These are phyloP conservation scores for Wickerhamiella slavikovae DNA, from an alignment of 805 yeast species.

Conservation along the genomic window DNA sequence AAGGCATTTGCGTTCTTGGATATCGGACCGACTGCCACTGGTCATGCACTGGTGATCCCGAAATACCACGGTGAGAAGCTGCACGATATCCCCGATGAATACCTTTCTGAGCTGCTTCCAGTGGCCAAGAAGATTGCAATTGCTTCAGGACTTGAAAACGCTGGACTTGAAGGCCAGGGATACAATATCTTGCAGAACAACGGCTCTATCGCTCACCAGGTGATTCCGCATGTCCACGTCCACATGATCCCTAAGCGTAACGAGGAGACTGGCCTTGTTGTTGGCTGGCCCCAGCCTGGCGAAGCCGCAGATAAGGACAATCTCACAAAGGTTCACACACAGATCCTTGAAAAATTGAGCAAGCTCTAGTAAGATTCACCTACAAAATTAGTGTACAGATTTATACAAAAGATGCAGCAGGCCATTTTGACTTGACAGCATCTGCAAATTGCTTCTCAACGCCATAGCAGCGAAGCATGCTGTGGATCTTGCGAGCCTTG, in stretches of 20 bases:
- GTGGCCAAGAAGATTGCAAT: conserved; percentile 69
- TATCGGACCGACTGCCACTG: conserved; percentile 78
- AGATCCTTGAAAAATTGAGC: conserved; percentile 25
- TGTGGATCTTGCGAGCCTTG: conserved; percentile 4
- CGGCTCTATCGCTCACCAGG: conserved; percentile 89
- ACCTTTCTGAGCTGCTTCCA: conserved; percentile 69
- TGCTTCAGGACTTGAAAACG: conserved; percentile 33
- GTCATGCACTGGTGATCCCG: conserved; percentile 80
- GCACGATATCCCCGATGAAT: conserved; percentile 84
- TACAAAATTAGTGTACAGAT: background rate
- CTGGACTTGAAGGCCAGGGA: conserved; percentile 43
- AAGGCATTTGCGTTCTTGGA: conserved; percentile 67
- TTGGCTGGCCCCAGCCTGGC: conserved; percentile 87
- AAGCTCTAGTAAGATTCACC: background rate
- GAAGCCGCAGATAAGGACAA: conserved; percentile 43
- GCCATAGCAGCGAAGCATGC: conserved; percentile 6
- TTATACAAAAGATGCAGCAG: conserved; percentile 5
- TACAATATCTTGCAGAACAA: conserved; percentile 86
- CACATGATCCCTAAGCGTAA: conserved; percentile 84
- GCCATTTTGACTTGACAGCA: conserved; percentile 7
- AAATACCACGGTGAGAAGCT: conserved; percentile 84
- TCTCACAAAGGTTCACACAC: conserved; percentile 44
- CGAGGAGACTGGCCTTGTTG: conserved; percentile 49
- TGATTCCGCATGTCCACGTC: conserved; percentile 89
- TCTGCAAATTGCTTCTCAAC: conserved; percentile 3